Evolutionary conservation across 2,329 filamentous ascomycete genomes (phyloP).

Genomic region (Arthrobotrys sinensis): DNA sequence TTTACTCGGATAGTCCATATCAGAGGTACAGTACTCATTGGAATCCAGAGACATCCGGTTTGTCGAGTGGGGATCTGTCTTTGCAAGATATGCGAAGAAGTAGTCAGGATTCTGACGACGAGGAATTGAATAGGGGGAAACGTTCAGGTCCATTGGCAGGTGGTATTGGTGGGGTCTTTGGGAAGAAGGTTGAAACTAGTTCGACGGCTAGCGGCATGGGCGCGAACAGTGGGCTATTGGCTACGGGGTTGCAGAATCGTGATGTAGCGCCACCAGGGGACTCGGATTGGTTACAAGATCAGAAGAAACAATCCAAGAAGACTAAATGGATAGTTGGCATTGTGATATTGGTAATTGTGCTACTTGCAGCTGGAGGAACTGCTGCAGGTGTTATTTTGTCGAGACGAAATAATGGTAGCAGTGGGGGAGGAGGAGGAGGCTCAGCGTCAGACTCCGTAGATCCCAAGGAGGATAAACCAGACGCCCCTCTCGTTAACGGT

Average conservation of each 20-base stretch:
- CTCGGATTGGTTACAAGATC: slow-evolving; percentile 75
- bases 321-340: slow-evolving; percentile 79
- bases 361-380: slow-evolving; percentile 80
- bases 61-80: slow-evolving; percentile 52
- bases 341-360: slow-evolving; percentile 77
- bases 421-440: slow-evolving; percentile 62
- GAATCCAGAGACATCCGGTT: slow-evolving; percentile 62
- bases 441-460: slow-evolving; percentile 62
- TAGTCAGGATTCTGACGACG: slow-evolving; percentile 59
- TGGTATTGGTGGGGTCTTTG: slow-evolving; percentile 54
- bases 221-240: slow-evolving; percentile 46
- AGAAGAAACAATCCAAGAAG: slow-evolving; percentile 76
- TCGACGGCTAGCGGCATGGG: slow-evolving; percentile 50
- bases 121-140: slow-evolving; percentile 51
- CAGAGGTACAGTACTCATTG: slow-evolving; percentile 64
- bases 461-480: slow-evolving; percentile 61
- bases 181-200: slow-evolving; percentile 47
- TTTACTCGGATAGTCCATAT: slow-evolving; percentile 64
- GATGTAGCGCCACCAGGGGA: slow-evolving; percentile 23
- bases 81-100: slow-evolving; percentile 58
- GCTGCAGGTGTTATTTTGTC: slow-evolving; percentile 78
- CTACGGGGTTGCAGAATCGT: slow-evolving; percentile 18
- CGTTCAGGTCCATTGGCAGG: slow-evolving; percentile 36
- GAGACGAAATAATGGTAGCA: slow-evolving; percentile 69
- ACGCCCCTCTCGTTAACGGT: slow-evolving; percentile 71